Percentiles rank a stretch among this genome's conserved stretches.
Evolutionary conservation across 306 rosid genomes (phyloP).

Genomic region (Trifolium subterraneum): DNA sequence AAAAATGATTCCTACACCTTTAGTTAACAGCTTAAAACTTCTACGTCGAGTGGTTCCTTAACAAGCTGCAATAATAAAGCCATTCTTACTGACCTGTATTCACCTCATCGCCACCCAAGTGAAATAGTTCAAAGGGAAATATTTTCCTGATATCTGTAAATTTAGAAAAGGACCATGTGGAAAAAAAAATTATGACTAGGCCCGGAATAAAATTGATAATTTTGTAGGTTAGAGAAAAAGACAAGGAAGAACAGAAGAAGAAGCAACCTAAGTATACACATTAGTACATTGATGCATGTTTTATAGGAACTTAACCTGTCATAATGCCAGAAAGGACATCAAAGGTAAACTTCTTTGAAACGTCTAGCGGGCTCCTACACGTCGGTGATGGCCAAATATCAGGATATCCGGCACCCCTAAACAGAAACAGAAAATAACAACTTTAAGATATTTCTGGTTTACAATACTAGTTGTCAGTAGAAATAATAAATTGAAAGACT

Average conservation of each 20-base stretch:
- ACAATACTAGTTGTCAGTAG: background rate
- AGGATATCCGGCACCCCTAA: constrained; percentile 96
- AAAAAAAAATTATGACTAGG: constrained; percentile 20
- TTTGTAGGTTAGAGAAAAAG: constrained; percentile 5
- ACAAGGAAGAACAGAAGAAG: constrained; percentile 4
- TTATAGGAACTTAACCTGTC: constrained; percentile 65
- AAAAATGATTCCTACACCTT: constrained; percentile 6
- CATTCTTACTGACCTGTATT: constrained; percentile 77
- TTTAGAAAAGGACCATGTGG: background rate
- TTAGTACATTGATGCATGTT: background rate
- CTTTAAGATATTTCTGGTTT: constrained; percentile 19
- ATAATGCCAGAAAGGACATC: constrained; percentile 86
- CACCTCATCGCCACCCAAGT: constrained; percentile 99
- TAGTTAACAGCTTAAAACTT: constrained; percentile 28
- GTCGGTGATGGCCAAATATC: constrained; percentile 91
- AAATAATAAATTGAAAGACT: background rate
- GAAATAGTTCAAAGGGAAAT: constrained; percentile 95
- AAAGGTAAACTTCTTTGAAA: constrained; percentile 79
- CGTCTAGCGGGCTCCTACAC: constrained; percentile 90
- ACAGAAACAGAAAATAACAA: constrained; percentile 25
- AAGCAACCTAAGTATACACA: constrained; percentile 23
- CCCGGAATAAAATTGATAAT: constrained; percentile 5
- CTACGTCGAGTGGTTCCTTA: constrained; percentile 13
- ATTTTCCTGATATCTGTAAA: constrained; percentile 88
- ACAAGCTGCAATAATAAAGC: constrained; percentile 30